These are phyloP conservation scores for Coix lacrymajobi DNA, from an alignment of 176 grass and related monocot genomes.

Conservation along the genomic window DNA sequence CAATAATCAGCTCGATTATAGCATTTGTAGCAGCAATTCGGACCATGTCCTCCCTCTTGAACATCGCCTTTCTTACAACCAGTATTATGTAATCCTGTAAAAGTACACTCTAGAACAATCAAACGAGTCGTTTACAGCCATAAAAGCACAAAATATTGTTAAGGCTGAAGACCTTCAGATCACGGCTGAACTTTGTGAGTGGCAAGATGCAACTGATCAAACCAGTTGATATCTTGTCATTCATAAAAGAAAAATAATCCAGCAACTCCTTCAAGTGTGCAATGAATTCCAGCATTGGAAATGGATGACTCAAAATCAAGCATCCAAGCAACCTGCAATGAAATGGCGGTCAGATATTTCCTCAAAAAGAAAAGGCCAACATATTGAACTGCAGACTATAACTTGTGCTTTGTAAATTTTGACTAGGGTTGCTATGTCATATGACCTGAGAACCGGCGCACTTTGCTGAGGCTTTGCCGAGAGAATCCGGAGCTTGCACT, in stretches of 20 bases:
- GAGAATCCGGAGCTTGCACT: constrained; percentile 75
- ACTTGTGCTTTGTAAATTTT: neutral
- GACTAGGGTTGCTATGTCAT: neutral
- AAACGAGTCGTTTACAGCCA: neutral
- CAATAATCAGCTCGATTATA: constrained; percentile 67
- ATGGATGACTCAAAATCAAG: constrained; percentile 54
- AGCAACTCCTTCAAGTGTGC: constrained; percentile 81
- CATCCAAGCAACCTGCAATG: constrained; percentile 52
- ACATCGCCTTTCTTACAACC: constrained; percentile 92
- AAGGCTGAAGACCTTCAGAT: constrained; percentile 60
- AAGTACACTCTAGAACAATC: constrained; percentile 23
- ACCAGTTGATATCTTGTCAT: constrained; percentile 57
- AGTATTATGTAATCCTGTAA: constrained; percentile 87
- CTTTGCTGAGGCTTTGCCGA: constrained; percentile 72
- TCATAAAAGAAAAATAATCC: constrained; percentile 82
- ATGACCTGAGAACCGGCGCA: constrained; percentile 54
- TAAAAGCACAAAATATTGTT: constrained; percentile 4
- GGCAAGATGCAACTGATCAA: constrained; percentile 72
- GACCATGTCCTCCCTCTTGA: constrained; percentile 67
- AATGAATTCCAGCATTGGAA: constrained; percentile 62
- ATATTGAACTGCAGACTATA: neutral
- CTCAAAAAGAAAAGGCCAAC: neutral
- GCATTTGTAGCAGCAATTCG: constrained; percentile 68
- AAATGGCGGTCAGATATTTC: neutral
- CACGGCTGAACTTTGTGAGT: constrained; percentile 61